Conservation (phyloP, 2,329 filamentous ascomycete genomes). For the Xylariaceae sp. region DNA sequence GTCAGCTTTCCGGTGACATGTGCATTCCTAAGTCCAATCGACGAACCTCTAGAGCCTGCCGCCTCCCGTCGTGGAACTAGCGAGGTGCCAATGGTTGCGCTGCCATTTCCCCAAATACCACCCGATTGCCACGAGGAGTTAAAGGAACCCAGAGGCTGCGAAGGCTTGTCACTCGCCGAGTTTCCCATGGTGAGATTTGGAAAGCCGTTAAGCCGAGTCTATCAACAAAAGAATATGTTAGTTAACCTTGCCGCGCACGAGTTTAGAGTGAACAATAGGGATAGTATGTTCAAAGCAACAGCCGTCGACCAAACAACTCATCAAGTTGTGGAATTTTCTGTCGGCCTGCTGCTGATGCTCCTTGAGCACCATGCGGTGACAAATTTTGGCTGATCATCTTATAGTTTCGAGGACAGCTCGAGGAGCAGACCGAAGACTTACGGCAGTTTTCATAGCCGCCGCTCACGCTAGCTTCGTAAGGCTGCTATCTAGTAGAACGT, state of each 20-base stretch:
- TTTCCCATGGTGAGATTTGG: constrained; percentile 41
- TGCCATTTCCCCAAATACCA: constrained; percentile 55
- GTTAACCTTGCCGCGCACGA: neutral
- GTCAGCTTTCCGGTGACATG: constrained; percentile 20
- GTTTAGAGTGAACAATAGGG: neutral
- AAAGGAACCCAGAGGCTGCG: constrained; percentile 46
- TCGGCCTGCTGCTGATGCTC: neutral
- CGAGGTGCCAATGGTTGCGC: constrained; percentile 47
- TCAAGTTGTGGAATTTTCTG: neutral
- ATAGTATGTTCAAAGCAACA: neutral
- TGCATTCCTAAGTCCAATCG: constrained; percentile 1
- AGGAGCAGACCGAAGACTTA: constrained; percentile 20
- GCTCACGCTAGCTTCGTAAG: neutral
- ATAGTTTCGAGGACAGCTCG: constrained; percentile 1
- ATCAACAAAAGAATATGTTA: constrained; percentile 8
- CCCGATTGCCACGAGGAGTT: constrained; percentile 42
- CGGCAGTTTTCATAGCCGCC: constrained; percentile 32
- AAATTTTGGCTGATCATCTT: neutral
- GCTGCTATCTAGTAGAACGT: neutral
- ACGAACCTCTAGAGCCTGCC: constrained; percentile 53
- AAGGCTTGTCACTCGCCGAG: constrained; percentile 35
- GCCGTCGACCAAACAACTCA: neutral
- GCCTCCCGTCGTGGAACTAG: constrained; percentile 50
- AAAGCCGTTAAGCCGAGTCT: constrained; percentile 38
- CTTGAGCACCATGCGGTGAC: neutral